phyloP scores from a whole-genome alignment of 1,284 basidiomycete genomes.

The Microbotryum violaceum region DNA sequence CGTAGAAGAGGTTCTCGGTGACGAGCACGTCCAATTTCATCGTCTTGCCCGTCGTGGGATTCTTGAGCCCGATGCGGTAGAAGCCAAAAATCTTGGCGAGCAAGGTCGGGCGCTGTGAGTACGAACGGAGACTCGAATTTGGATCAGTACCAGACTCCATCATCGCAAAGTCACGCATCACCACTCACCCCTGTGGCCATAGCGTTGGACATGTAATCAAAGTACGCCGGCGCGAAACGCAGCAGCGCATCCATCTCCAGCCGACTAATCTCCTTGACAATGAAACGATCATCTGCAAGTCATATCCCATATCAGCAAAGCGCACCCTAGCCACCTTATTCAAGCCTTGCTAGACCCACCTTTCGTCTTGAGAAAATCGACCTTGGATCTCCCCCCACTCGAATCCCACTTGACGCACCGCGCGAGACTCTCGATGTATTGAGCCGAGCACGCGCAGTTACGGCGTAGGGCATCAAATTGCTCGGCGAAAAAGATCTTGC shows the following conservation, averaged over 20 bases:
- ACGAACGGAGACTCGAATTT: too few species aligned
- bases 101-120: constrained; percentile 70
- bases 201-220: constrained; percentile 89
- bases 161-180: neutral
- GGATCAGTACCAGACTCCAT: neutral
- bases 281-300: constrained; percentile 85
- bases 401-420: constrained; percentile 96
- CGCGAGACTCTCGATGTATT: constrained; percentile 85
- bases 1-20: constrained; percentile 90
- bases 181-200: constrained; percentile 29
- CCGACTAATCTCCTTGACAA: constrained; percentile 90
- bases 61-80: constrained; percentile 88
- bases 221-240: constrained; percentile 94
- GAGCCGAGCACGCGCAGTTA: constrained; percentile 86
- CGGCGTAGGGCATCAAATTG: constrained; percentile 91
- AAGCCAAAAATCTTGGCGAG: constrained; percentile 97
- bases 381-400: constrained; percentile 91
- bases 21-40: constrained; percentile 92
- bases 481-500: constrained; percentile 91
- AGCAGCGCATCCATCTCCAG: constrained; percentile 92
- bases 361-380: constrained; percentile 89
- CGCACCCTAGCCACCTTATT: neutral
- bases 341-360: constrained; percentile 47
- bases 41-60: constrained; percentile 65
- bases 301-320: neutral